A percentile compares a stretch with the other conserved stretches of the same genome.
These are phyloP conservation scores for Raddia distichophylla DNA, from an alignment of 176 grass and related monocot genomes.

Conservation along the genomic window DNA sequence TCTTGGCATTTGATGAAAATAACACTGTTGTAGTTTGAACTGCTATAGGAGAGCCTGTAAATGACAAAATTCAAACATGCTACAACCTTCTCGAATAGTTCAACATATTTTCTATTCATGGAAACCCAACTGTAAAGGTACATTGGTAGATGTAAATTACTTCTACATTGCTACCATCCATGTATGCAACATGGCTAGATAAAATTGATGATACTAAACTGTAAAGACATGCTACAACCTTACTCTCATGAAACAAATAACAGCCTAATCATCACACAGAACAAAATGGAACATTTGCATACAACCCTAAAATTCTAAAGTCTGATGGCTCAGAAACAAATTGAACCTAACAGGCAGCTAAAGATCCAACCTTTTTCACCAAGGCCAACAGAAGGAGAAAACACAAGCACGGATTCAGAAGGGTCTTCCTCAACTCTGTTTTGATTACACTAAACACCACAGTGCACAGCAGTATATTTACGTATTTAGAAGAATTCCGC, in stretches of 20 bases:
- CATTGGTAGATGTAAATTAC: background rate
- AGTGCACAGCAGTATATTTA: background rate
- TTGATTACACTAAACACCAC: background rate
- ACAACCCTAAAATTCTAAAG: background rate
- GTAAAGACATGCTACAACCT: no score
- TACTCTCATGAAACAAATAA: no score
- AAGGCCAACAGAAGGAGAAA: background rate
- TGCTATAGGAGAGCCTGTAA: background rate
- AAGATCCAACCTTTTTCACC: background rate
- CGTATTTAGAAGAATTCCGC: background rate
- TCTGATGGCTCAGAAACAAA: slow-evolving; percentile 25
- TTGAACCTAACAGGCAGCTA: background rate
- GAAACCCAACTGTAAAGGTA: background rate
- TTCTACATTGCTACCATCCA: background rate
- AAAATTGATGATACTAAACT: background rate
- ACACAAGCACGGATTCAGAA: background rate
- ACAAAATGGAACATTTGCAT: background rate
- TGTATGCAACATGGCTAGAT: background rate
- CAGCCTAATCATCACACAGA: background rate
- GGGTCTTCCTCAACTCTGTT: background rate
- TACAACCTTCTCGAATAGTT: background rate
- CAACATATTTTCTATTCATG: background rate
- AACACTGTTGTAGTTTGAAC: background rate
- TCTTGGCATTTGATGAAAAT: background rate
- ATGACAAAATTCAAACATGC: background rate